phyloP scores from a whole-genome alignment of 202 grass and related monocot genomes.

The Saccharum hybrid region DNA sequence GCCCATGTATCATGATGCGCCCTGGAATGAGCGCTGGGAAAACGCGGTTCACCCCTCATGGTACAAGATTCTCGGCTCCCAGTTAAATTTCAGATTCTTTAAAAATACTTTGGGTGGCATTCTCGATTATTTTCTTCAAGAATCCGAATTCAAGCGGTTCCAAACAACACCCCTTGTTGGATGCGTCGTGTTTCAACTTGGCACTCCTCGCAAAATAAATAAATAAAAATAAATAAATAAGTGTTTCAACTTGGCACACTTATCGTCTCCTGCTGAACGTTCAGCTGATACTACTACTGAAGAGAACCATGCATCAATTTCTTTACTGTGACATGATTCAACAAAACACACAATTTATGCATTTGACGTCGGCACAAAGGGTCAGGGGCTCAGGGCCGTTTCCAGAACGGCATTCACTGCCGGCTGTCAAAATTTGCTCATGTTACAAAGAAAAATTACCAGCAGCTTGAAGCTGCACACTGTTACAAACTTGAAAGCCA shows the following conservation, averaged over 20 bases:
- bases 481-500: constrained; percentile 42
- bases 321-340: background rate
- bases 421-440: constrained; percentile 49
- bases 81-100: background rate
- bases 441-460: constrained; percentile 41
- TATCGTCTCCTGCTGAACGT: background rate
- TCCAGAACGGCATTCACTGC: constrained; percentile 20
- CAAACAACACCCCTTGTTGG: background rate
- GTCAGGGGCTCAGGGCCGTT: background rate
- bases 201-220: too few species aligned
- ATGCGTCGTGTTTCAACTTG: background rate
- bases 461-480: background rate
- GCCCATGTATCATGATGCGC: constrained; percentile 9
- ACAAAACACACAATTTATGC: background rate
- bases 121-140: too few species aligned
- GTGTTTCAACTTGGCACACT: background rate
- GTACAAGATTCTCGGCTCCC: background rate
- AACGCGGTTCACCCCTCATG: background rate
- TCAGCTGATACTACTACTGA: background rate
- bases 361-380: constrained; percentile 22
- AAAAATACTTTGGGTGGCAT: too few species aligned
- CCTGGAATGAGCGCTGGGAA: background rate
- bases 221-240: too few species aligned
- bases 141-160: background rate
- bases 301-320: background rate